A percentile compares a stretch with the other conserved stretches of the same genome.
Evolutionary conservation across 1,139 yeast species (phyloP).

Genomic region (Yarrowia galli): DNA sequence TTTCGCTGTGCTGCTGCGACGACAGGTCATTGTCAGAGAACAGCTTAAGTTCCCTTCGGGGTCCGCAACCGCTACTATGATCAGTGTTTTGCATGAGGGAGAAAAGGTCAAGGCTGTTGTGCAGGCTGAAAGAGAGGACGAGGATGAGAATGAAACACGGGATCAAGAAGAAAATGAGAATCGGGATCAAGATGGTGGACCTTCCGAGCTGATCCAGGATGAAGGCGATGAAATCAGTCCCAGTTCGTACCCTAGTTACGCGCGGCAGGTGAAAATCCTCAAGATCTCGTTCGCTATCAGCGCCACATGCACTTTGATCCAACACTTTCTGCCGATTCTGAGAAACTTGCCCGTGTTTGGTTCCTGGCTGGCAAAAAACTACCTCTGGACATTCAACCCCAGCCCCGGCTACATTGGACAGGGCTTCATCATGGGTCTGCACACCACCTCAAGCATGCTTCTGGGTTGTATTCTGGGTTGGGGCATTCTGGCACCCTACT

Average conservation of each 20-base stretch:
- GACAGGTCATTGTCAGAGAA: constrained; percentile 83
- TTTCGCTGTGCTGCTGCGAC: constrained; percentile 87
- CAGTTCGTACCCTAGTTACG: constrained; percentile 49
- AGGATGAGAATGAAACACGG: constrained; percentile 39
- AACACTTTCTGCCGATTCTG: constrained; percentile 77
- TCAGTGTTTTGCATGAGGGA: constrained; percentile 79
- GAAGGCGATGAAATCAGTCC: constrained; percentile 43
- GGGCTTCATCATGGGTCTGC: constrained; percentile 96
- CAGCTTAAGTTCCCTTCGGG: constrained; percentile 94
- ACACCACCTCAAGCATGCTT: constrained; percentile 89
- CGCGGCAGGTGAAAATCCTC: constrained; percentile 65
- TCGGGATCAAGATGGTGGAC: constrained; percentile 15
- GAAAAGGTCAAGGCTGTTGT: constrained; percentile 39
- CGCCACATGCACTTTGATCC: constrained; percentile 70
- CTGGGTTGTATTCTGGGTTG: constrained; percentile 91
- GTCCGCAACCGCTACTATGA: constrained; percentile 92
- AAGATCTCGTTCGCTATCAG: constrained; percentile 69
- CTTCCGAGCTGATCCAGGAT: constrained; percentile 10
- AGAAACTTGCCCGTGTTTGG: constrained; percentile 82
- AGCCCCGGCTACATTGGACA: constrained; percentile 98
- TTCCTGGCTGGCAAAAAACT: constrained; percentile 61
- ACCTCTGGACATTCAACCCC: constrained; percentile 90
- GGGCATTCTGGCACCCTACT: constrained; percentile 85
- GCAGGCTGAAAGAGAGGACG: constrained; percentile 7
- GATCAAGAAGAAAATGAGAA: not conserved